These are phyloP conservation scores for Candida ficus DNA, from an alignment of 805 yeast genomes.

Conservation along the genomic window DNA sequence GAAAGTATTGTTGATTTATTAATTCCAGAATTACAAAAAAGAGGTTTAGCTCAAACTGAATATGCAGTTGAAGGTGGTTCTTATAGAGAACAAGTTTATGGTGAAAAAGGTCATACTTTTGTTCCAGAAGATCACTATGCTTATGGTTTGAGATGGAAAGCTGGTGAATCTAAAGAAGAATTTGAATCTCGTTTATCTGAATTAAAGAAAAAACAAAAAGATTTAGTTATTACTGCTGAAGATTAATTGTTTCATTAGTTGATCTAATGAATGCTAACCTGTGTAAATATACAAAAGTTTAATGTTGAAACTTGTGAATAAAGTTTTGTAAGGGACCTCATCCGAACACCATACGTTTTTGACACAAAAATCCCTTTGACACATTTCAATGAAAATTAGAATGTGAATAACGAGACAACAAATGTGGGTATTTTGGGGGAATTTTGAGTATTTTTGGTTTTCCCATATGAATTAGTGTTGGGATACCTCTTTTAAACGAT, in stretches of 20 bases:
- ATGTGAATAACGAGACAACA: too few species aligned
- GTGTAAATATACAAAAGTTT: too few species aligned
- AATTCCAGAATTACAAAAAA: conserved; percentile 30
- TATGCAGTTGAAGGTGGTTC: conserved; percentile 11
- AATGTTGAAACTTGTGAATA: too few species aligned
- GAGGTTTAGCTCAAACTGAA: conserved; percentile 30
- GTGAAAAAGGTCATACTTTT: conserved; percentile 8
- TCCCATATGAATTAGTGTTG: too few species aligned
- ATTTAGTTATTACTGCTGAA: conserved; percentile 7
- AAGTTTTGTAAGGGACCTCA: too few species aligned
- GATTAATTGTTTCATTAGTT: not conserved
- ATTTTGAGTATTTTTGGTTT: too few species aligned
- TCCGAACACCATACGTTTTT: too few species aligned
- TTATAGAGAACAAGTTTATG: conserved; percentile 11
- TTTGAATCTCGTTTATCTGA: conserved; percentile 6
- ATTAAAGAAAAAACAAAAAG: conserved; percentile 3
- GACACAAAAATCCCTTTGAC: too few species aligned
- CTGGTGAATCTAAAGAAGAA: conserved; percentile 9
- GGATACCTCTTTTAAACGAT: too few species aligned
- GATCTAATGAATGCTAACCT: not conserved
- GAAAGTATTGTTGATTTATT: conserved; percentile 32
- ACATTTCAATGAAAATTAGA: too few species aligned
- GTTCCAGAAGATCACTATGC: conserved; percentile 11
- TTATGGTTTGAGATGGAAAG: conserved; percentile 10
- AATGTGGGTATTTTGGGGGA: too few species aligned